phyloP scores from a whole-genome alignment of 106 monocot species.

The Platanthera guangdongensis region DNA sequence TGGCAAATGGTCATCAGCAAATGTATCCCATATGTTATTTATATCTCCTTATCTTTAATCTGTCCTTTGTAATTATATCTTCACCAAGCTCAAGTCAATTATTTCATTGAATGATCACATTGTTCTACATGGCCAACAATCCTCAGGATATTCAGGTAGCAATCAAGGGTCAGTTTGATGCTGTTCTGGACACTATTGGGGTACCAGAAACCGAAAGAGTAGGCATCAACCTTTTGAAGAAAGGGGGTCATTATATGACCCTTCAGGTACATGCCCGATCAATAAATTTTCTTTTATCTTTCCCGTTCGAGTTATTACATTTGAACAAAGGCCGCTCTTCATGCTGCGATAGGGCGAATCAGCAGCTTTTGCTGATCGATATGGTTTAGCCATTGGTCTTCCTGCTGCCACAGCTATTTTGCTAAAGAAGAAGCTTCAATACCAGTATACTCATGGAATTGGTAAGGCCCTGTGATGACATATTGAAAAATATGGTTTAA shows the following conservation, averaged over 20 bases:
- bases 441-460: slow-evolving; percentile 93
- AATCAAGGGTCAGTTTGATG: slow-evolving; percentile 83
- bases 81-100: neutral
- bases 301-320: neutral
- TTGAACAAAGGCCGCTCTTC: neutral
- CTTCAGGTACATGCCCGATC: slow-evolving; percentile 45
- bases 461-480: slow-evolving; percentile 21
- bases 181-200: slow-evolving; percentile 92
- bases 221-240: slow-evolving; percentile 72
- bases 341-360: slow-evolving; percentile 59
- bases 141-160: slow-evolving; percentile 59
- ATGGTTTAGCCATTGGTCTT: slow-evolving; percentile 58
- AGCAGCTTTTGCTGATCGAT: slow-evolving; percentile 65
- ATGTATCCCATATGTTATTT: too few relatives aligned
- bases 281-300: neutral
- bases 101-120: neutral
- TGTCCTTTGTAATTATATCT: neutral
- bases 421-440: slow-evolving; percentile 82
- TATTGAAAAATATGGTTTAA: neutral
- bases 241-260: slow-evolving; percentile 89
- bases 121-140: neutral
- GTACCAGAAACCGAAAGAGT: slow-evolving; percentile 79
- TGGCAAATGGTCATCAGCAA: too few relatives aligned
- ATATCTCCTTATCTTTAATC: neutral
- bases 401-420: slow-evolving; percentile 73